These are phyloP conservation scores for Eimeria necatrix DNA, from an alignment of 169 alveolate genomes.

Conservation along the genomic window DNA sequence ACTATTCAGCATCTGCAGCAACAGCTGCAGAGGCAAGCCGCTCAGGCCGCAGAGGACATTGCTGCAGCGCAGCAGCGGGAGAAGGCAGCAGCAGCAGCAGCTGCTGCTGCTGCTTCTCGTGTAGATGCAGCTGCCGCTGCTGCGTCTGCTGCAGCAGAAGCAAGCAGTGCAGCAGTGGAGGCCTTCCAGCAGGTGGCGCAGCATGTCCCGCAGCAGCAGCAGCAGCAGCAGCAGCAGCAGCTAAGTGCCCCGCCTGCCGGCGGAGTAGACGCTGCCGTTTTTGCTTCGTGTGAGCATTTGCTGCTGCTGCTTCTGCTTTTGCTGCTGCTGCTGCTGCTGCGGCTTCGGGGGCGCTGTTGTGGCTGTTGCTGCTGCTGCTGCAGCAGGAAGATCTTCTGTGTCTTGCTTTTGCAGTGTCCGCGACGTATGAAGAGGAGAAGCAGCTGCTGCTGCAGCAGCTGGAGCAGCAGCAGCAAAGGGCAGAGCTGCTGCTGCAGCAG, in stretches of 20 bases:
- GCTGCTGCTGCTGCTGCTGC: conserved; percentile 34
- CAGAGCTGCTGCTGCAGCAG: conserved; percentile 59
- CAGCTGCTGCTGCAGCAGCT: conserved; percentile 27
- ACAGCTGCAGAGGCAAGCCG: conserved; percentile 43
- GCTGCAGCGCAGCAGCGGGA: conserved; percentile 55
- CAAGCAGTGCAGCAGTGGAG: conserved; percentile 42
- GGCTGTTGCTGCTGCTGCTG: conserved; percentile 33
- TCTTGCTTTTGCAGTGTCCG: background rate
- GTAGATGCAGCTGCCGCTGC: conserved; percentile 52
- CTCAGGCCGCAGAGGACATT: background rate
- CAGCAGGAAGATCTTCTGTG: background rate
- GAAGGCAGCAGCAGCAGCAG: conserved; percentile 27
- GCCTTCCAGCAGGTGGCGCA: background rate
- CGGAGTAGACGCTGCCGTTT: background rate
- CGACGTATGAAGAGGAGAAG: conserved; percentile 24
- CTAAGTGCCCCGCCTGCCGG: background rate
- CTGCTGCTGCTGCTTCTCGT: conserved; percentile 38
- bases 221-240: conserved; percentile 46
- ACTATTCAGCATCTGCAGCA: background rate
- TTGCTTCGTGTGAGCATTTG: conserved; percentile 26
- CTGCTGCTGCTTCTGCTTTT: background rate
- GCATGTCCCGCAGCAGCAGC: conserved; percentile 57
- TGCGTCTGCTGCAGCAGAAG: conserved; percentile 12
- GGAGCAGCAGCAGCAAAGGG: conserved; percentile 40
- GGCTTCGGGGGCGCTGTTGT: too few relatives aligned